Percentiles rank a stretch among this genome's conserved stretches.
Conservation (phyloP, 2,329 filamentous ascomycete species). For the Nigrospora oryzae region DNA sequence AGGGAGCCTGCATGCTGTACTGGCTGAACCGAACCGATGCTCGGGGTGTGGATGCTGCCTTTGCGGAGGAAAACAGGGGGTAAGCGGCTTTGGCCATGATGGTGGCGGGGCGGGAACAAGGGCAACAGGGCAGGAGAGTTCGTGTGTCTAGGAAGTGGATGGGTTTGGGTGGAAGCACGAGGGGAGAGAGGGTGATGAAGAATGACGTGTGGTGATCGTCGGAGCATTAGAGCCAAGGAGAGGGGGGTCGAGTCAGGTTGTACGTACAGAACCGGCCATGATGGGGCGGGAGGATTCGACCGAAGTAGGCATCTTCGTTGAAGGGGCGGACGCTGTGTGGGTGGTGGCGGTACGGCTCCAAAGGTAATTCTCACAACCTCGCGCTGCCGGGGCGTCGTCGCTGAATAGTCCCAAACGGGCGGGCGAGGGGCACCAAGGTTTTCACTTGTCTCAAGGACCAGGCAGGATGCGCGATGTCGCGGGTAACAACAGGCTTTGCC, state of each 20-base stretch:
- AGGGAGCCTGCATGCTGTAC: constrained; percentile 47
- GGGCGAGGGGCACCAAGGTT: too few species aligned
- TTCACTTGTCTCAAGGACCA: too few species aligned
- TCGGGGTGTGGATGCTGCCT: constrained; percentile 31
- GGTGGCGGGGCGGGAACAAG: not conserved
- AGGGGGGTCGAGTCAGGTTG: constrained; percentile 5
- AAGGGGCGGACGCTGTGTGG: not conserved
- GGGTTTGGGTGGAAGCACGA: too few species aligned
- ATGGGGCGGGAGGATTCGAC: constrained; percentile 53
- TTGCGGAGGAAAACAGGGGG: not conserved
- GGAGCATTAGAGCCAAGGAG: constrained; percentile 3
- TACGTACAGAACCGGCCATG: constrained; percentile 54
- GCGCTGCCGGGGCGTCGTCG: too few species aligned
- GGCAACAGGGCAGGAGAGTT: too few species aligned
- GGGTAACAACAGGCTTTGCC: too few species aligned
- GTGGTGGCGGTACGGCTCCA: not conserved
- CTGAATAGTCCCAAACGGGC: too few species aligned
- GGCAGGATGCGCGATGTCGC: too few species aligned
- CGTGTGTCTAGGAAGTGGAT: too few species aligned
- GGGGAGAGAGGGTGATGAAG: too few species aligned
- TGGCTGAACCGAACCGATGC: constrained; percentile 51
- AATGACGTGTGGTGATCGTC: not conserved
- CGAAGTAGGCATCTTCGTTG: constrained; percentile 42
- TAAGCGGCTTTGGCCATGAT: not conserved
- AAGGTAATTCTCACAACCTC: not conserved